Evolutionary conservation across 202 grass and related monocot species (phyloP).

Genomic region (Zizania palustris): DNA sequence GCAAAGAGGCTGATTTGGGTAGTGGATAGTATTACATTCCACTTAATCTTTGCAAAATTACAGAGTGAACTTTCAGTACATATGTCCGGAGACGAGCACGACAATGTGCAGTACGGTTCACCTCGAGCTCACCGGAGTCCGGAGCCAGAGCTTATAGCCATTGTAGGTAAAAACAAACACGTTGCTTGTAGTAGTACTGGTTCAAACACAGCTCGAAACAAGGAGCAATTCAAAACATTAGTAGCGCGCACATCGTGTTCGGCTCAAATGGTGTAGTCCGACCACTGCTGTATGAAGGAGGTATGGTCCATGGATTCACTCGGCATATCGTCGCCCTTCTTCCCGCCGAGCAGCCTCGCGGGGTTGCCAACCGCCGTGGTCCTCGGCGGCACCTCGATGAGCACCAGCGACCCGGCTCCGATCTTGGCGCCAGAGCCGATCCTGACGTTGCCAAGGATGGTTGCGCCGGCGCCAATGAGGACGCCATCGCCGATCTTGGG

Average conservation of each 20-base stretch:
- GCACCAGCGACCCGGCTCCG: constrained; percentile 81
- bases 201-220: constrained; percentile 17
- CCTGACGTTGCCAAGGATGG: constrained; percentile 80
- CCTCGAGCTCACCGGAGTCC: not conserved
- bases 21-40: constrained; percentile 1
- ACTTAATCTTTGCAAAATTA: constrained; percentile 30
- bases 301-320: constrained; percentile 97
- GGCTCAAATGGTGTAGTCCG: constrained; percentile 71
- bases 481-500: constrained; percentile 84
- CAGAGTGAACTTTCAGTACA: constrained; percentile 8
- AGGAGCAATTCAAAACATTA: not conserved
- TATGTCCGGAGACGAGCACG: not conserved
- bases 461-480: constrained; percentile 83
- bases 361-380: constrained; percentile 84
- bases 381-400: constrained; percentile 74
- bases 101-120: constrained; percentile 3
- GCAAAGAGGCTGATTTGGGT: not conserved
- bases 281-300: constrained; percentile 87
- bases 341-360: constrained; percentile 68
- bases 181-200: not conserved
- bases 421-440: constrained; percentile 89
- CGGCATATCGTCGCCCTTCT: constrained; percentile 59
- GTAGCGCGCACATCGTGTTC: not conserved
- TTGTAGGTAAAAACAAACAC: not conserved
- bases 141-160: constrained; percentile 1